Conservation (phyloP, 139 green algal genomes). For the Haematococcus sp. region DNA sequence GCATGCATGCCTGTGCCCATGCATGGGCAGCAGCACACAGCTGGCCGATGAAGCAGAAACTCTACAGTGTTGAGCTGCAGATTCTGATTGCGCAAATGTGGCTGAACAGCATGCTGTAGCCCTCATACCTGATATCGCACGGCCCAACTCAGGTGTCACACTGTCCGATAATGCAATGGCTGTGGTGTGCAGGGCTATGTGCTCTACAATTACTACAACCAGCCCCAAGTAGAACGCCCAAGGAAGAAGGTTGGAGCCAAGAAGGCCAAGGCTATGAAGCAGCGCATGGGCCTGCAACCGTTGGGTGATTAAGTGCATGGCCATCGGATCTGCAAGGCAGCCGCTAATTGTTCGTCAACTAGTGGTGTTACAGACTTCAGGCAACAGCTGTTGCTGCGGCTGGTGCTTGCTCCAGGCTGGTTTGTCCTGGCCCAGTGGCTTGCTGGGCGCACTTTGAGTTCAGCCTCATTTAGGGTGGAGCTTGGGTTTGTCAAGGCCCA, state of each 20-base stretch:
- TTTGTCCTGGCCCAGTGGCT: too few relatives aligned
- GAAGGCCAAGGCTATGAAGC: neutral
- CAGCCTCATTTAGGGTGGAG: too few relatives aligned
- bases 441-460: too few relatives aligned
- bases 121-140: neutral
- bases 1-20: too few relatives aligned
- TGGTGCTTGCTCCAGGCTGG: too few relatives aligned
- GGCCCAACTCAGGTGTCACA: neutral
- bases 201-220: neutral
- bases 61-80: neutral
- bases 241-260: constrained; percentile 5
- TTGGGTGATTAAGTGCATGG: neutral
- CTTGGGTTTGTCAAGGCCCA: too few relatives aligned
- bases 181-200: neutral
- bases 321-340: too few relatives aligned
- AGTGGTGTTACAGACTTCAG: too few relatives aligned
- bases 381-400: too few relatives aligned
- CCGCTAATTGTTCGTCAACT: too few relatives aligned
- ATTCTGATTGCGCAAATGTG: neutral
- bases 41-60: too few relatives aligned
- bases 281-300: neutral
- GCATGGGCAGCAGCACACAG: too few relatives aligned
- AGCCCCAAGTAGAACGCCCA: neutral
- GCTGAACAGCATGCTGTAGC: neutral
- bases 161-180: neutral